phyloP scores from a whole-genome alignment of 2,329 filamentous ascomycete species.

The Colletotrichum tabaci region DNA sequence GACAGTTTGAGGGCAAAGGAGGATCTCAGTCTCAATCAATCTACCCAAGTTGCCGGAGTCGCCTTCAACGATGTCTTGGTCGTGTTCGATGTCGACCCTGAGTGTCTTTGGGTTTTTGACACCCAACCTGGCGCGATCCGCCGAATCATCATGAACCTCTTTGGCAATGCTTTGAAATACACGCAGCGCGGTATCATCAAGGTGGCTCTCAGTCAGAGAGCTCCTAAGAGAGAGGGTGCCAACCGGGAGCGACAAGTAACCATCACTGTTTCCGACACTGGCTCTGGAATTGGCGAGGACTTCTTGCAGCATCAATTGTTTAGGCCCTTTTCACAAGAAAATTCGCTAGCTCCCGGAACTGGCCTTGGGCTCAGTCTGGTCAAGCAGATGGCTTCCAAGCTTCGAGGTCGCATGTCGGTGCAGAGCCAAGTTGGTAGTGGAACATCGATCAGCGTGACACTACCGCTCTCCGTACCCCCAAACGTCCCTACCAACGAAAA shows the following conservation, averaged over 20 bases:
- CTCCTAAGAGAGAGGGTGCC: not conserved
- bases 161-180: constrained; percentile 64
- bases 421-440: constrained; percentile 58
- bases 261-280: constrained; percentile 73
- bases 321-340: constrained; percentile 75
- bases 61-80: constrained; percentile 48
- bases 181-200: constrained; percentile 52
- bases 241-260: constrained; percentile 45
- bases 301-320: constrained; percentile 75
- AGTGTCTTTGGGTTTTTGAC: constrained; percentile 62
- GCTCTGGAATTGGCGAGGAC: constrained; percentile 74
- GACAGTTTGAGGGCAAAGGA: not conserved
- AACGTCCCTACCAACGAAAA: not conserved
- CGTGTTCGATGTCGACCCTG: constrained; percentile 64
- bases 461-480: constrained; percentile 45
- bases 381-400: constrained; percentile 69
- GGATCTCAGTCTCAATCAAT: not conserved
- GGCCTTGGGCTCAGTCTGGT: constrained; percentile 78
- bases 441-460: constrained; percentile 52
- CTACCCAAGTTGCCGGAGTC: no score
- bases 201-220: not conserved
- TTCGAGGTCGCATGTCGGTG: constrained; percentile 72
- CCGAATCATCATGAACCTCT: constrained; percentile 52
- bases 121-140: constrained; percentile 61
- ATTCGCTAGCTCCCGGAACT: constrained; percentile 70